Percentiles rank a stretch among this genome's conserved stretches.
phyloP scores from a whole-genome alignment of 306 rosid genomes.

The Albizia julibrissin region DNA sequence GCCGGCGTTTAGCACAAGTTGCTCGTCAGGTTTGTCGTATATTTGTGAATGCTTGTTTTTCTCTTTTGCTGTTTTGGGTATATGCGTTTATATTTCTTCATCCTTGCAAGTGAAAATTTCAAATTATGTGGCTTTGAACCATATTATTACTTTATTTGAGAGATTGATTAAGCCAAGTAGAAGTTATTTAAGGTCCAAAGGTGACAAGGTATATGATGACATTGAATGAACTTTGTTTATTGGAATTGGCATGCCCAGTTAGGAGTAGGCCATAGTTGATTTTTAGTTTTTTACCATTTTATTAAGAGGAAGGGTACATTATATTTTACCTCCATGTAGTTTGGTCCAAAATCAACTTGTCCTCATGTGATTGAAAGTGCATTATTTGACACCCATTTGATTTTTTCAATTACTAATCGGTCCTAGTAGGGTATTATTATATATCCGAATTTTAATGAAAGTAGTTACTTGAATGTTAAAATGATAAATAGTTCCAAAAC shows the following conservation, averaged over 20 bases:
- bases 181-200: constrained; percentile 1
- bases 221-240: constrained; percentile 8
- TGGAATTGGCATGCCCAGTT: background rate
- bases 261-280: constrained; percentile 14
- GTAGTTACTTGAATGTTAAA: background rate
- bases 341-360: background rate
- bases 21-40: constrained; percentile 76
- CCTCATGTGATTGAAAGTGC: background rate
- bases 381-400: background rate
- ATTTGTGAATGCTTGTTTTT: constrained; percentile 24
- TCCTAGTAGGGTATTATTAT: background rate
- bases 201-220: constrained; percentile 22
- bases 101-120: constrained; percentile 10
- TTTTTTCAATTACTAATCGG: background rate
- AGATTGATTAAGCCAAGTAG: constrained; percentile 10
- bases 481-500: background rate
- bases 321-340: background rate
- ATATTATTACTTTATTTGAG: background rate
- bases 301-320: background rate
- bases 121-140: constrained; percentile 5
- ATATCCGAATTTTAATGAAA: background rate
- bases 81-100: constrained; percentile 6
- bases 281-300: background rate
- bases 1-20: constrained; percentile 67
- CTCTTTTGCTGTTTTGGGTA: background rate